Evolutionary conservation across 2,329 filamentous ascomycete species (phyloP).

Genomic region (Fusarium xyrophilum): DNA sequence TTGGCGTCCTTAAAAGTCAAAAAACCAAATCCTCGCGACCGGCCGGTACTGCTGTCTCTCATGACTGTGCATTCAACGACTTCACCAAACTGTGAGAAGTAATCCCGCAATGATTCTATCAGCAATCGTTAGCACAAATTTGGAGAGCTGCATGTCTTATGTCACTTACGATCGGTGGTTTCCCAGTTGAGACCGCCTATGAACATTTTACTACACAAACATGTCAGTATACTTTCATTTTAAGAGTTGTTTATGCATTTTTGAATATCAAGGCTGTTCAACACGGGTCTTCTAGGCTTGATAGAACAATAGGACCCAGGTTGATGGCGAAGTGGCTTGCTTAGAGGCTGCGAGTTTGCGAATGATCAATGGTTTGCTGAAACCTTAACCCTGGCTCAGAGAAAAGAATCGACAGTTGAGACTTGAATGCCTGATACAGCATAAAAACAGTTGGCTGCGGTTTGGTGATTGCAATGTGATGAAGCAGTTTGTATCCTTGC

Average conservation of each 20-base stretch:
- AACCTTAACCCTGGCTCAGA: neutral
- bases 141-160: neutral
- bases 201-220: constrained; percentile 88
- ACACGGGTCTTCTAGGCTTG: constrained; percentile 9
- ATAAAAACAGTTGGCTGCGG: neutral
- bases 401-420: constrained; percentile 1
- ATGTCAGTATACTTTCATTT: constrained; percentile 28
- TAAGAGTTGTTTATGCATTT: constrained; percentile 2
- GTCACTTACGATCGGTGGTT: constrained; percentile 88
- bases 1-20: constrained; percentile 97
- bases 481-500: neutral
- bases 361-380: neutral
- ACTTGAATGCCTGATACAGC: neutral
- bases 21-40: constrained; percentile 96
- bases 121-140: constrained; percentile 12
- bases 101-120: constrained; percentile 91
- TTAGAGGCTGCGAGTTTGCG: constrained; percentile 17
- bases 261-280: constrained; percentile 9
- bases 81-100: constrained; percentile 97
- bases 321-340: constrained; percentile 35
- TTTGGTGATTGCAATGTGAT: neutral
- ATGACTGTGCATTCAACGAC: constrained; percentile 99
- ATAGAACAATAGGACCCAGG: constrained; percentile 20
- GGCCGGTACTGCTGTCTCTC: constrained; percentile 91
- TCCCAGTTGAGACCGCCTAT: constrained; percentile 99